Evolutionary conservation across 768 basidiomycete genomes (phyloP).

Genomic region (Mycena rebaudengoi): DNA sequence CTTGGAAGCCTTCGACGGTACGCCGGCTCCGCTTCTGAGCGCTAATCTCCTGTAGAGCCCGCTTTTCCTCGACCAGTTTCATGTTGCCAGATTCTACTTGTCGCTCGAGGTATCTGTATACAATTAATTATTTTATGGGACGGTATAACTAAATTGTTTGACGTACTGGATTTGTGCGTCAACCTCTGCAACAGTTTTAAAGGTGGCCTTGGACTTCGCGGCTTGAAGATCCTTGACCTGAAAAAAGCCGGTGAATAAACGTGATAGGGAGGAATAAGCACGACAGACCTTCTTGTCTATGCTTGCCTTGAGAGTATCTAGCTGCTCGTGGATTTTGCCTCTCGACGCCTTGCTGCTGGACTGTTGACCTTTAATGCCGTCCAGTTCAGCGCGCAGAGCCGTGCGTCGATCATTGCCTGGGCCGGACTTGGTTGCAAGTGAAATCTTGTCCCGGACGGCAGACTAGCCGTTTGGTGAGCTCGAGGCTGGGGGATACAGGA

Average conservation of each 20-base stretch:
- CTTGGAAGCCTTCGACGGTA: conserved; percentile 82
- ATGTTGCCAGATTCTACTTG: conserved; percentile 92
- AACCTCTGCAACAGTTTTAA: conserved; percentile 85
- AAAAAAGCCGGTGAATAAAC: conserved; percentile 3
- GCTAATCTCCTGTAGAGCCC: conserved; percentile 90
- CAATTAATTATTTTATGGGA: conserved; percentile 18
- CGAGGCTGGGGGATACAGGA: conserved; percentile 9
- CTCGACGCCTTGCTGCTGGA: conserved; percentile 76
- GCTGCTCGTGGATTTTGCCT: conserved; percentile 76
- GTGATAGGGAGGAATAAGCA: neutral
- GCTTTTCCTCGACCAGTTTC: conserved; percentile 96
- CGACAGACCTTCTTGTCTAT: conserved; percentile 80
- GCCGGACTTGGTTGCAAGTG: conserved; percentile 64
- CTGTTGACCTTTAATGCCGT: conserved; percentile 80
- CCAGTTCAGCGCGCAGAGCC: conserved; percentile 82
- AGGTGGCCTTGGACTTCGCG: conserved; percentile 78
- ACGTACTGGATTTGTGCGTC: conserved; percentile 87
- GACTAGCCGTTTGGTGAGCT: conserved; percentile 51
- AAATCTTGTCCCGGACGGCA: conserved; percentile 80
- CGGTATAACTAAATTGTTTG: neutral
- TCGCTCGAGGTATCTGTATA: conserved; percentile 76
- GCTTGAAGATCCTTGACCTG: conserved; percentile 90
- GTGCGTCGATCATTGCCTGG: conserved; percentile 76
- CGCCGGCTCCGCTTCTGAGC: conserved; percentile 74
- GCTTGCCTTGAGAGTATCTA: conserved; percentile 80